A percentile compares a stretch with the other conserved stretches of the same genome.
These are phyloP conservation scores for Phytopythium oedochilum DNA, from an alignment of 352 stramenopile genomes.

Conservation along the genomic window DNA sequence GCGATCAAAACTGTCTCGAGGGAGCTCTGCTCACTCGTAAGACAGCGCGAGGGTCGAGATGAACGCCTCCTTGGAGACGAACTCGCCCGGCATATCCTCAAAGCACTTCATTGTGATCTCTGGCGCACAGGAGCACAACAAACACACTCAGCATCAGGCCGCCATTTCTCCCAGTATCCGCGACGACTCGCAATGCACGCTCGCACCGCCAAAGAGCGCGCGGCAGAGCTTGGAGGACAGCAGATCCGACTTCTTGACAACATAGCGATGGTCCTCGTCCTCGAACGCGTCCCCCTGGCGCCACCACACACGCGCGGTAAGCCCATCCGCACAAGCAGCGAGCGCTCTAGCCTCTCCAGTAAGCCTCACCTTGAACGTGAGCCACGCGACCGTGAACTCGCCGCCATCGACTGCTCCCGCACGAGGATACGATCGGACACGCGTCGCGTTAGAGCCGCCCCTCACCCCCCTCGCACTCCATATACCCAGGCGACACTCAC, in stretches of 20 bases:
- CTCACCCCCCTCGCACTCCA: neutral
- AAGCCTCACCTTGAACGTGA: slow-evolving; percentile 73
- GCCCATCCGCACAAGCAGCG: neutral
- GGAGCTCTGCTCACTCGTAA: slow-evolving; percentile 57
- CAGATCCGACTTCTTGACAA: slow-evolving; percentile 65
- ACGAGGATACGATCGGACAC: slow-evolving; percentile 5
- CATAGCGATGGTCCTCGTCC: slow-evolving; percentile 53
- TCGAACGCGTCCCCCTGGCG: slow-evolving; percentile 63
- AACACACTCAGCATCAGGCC: neutral
- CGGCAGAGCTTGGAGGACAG: slow-evolving; percentile 73
- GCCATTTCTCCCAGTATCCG: neutral
- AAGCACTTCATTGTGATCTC: slow-evolving; percentile 65
- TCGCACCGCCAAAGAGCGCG: slow-evolving; percentile 64
- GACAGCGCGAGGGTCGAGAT: slow-evolving; percentile 62
- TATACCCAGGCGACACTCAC: slow-evolving; percentile 20
- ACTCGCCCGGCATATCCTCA: slow-evolving; percentile 42
- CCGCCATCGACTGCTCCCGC: slow-evolving; percentile 47
- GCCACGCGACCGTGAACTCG: slow-evolving; percentile 82
- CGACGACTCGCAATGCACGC: neutral
- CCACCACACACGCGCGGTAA: neutral
- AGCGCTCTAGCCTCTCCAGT: neutral
- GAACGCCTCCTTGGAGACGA: slow-evolving; percentile 70
- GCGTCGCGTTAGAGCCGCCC: neutral
- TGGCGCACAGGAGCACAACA: slow-evolving; percentile 8
- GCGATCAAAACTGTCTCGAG: neutral